Percentiles rank a stretch among this genome's conserved stretches.
phyloP scores from a whole-genome alignment of 129 eudicot species.

The Flaveria brownii region DNA sequence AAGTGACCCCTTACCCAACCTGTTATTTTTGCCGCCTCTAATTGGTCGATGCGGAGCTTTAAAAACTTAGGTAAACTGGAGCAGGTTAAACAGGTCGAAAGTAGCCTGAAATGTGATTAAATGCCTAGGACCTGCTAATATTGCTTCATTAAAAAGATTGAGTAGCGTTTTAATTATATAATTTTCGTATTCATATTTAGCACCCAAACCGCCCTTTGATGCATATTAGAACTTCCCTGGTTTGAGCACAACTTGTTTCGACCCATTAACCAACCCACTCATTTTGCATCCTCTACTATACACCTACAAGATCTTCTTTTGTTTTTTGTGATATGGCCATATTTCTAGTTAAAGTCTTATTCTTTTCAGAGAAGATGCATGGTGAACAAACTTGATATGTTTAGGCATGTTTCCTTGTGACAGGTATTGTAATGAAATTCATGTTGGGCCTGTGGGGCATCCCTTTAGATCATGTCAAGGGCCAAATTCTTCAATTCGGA shows the following conservation, averaged over 20 bases:
- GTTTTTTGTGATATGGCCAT: conserved; percentile 9
- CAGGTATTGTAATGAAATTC: conserved; percentile 95
- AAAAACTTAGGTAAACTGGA: background rate
- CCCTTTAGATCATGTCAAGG: conserved; percentile 95
- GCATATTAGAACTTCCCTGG: background rate
- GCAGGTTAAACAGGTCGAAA: background rate
- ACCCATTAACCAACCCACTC: background rate
- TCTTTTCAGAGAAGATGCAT: background rate
- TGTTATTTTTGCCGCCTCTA: background rate
- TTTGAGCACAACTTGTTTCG: background rate
- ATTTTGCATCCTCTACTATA: background rate
- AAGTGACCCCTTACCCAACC: background rate
- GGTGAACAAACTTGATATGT: conserved; percentile 16
- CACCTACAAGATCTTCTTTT: background rate
- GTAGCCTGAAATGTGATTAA: background rate
- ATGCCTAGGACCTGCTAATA: background rate
- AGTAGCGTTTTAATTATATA: background rate
- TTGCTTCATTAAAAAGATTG: background rate
- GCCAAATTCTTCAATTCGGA: conserved; percentile 57
- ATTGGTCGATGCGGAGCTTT: background rate
- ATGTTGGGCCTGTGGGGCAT: conserved; percentile 88
- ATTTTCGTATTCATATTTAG: background rate
- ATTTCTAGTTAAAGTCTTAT: background rate
- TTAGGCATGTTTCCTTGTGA: conserved; percentile 15
- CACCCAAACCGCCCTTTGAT: background rate